These are phyloP conservation scores for Blastocystis sp. DNA, from an alignment of 352 stramenopile species.

Conservation along the genomic window DNA sequence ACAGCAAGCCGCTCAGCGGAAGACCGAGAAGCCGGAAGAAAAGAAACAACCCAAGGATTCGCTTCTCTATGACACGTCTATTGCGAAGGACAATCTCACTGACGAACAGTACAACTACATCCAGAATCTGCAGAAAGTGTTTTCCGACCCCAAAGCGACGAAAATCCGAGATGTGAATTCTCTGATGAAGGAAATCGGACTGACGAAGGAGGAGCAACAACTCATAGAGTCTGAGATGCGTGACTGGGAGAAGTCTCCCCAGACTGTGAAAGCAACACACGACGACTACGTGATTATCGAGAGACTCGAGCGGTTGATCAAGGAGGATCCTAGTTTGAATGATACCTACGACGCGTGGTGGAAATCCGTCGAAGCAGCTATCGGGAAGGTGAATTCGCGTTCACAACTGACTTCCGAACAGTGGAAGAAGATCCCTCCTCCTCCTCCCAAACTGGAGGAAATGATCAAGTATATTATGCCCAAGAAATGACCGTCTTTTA, in stretches of 20 bases:
- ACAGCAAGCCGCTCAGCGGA: neutral
- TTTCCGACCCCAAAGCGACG: neutral
- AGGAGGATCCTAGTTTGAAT: neutral
- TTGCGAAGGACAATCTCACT: neutral
- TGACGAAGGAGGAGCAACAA: neutral
- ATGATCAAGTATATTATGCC: conserved; percentile 13
- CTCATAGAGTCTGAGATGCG: neutral
- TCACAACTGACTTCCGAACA: neutral
- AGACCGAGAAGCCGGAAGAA: neutral
- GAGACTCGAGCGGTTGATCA: neutral
- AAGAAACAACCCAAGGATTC: neutral
- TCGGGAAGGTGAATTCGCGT: neutral
- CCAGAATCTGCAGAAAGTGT: neutral
- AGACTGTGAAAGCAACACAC: neutral
- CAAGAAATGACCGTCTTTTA: conserved; percentile 39
- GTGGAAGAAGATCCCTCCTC: neutral
- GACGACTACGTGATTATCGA: neutral
- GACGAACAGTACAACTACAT: neutral
- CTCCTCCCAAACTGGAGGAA: neutral
- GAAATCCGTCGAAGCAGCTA: conserved; percentile 15
- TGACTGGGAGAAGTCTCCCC: neutral
- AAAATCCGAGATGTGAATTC: neutral
- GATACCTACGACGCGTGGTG: neutral
- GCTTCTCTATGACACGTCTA: neutral
- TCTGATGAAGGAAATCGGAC: neutral